Conservation (phyloP, 2,329 filamentous ascomycete genomes). For the Fusarium sambucinum region DNA sequence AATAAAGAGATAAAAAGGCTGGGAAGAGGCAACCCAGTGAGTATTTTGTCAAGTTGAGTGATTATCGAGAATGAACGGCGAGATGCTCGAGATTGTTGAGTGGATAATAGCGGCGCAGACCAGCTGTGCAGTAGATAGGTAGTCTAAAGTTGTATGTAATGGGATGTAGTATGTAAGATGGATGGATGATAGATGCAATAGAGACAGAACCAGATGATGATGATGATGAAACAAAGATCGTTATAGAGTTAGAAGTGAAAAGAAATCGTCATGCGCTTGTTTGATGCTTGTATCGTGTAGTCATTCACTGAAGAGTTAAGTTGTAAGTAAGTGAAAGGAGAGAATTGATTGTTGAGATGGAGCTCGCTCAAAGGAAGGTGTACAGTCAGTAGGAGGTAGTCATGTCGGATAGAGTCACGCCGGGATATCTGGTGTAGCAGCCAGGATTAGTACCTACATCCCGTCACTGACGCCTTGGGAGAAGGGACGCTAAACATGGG, state of each 20-base stretch:
- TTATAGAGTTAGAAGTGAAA: conserved; percentile 35
- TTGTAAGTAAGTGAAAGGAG: conserved; percentile 38
- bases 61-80: conserved; percentile 36
- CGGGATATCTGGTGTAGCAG: conserved; percentile 33
- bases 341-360: conserved; percentile 19
- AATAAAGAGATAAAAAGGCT: not conserved
- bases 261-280: conserved; percentile 42
- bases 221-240: conserved; percentile 32
- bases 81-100: conserved; percentile 35
- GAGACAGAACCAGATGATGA: conserved; percentile 10
- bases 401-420: conserved; percentile 31
- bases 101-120: conserved; percentile 44
- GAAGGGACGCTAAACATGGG: conserved; percentile 28
- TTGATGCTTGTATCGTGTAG: conserved; percentile 46
- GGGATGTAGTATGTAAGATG: conserved; percentile 18
- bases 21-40: conserved; percentile 13
- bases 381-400: conserved; percentile 18
- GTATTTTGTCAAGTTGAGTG: conserved; percentile 15
- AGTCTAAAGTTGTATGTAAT: conserved; percentile 36
- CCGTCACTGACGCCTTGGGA: conserved; percentile 22
- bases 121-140: conserved; percentile 44
- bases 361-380: conserved; percentile 32
- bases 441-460: conserved; percentile 10
- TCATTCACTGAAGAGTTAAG: conserved; percentile 40
- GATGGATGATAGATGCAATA: conserved; percentile 15